Evolutionary conservation across 306 rosid genomes (phyloP).

Genomic region (Vigna angularis): DNA sequence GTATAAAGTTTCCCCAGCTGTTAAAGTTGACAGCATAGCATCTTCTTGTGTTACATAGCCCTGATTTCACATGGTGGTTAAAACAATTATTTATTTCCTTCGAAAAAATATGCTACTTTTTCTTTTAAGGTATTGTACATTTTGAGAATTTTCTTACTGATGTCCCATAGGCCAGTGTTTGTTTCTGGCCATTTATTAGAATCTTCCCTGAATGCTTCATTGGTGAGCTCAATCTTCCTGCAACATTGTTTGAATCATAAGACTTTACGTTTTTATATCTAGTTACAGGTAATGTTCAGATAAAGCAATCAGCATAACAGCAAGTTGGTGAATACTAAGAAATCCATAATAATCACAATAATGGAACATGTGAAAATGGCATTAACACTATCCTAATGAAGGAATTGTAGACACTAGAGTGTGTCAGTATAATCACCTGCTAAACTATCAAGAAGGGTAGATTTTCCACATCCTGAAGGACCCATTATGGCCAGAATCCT

Average conservation of each 20-base stretch:
- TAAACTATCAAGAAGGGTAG: constrained; percentile 78
- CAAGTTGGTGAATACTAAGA: background rate
- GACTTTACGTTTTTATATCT: constrained; percentile 3
- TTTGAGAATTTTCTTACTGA: constrained; percentile 53
- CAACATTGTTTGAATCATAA: constrained; percentile 26
- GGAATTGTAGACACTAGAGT: background rate
- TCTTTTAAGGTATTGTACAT: background rate
- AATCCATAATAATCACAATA: background rate
- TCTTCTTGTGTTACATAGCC: constrained; percentile 80
- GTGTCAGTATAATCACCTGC: constrained; percentile 51
- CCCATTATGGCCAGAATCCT: constrained; percentile 74
- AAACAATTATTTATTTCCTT: background rate
- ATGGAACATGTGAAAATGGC: background rate
- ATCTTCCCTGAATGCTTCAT: constrained; percentile 61
- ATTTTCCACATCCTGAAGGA: constrained; percentile 86
- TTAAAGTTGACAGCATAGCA: constrained; percentile 61
- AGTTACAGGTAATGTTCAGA: background rate
- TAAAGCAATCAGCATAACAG: background rate
- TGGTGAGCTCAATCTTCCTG: constrained; percentile 67
- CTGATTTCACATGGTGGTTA: constrained; percentile 40
- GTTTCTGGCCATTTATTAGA: constrained; percentile 66
- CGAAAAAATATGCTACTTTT: background rate
- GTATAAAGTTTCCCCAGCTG: constrained; percentile 60
- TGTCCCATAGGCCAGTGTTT: constrained; percentile 69
- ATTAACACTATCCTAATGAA: background rate